Evolutionary conservation across 441 rosid genomes (phyloP), one percentile per base, ranked within the genome.

Genomic region (Adansonia rubrostipa): DNA sequence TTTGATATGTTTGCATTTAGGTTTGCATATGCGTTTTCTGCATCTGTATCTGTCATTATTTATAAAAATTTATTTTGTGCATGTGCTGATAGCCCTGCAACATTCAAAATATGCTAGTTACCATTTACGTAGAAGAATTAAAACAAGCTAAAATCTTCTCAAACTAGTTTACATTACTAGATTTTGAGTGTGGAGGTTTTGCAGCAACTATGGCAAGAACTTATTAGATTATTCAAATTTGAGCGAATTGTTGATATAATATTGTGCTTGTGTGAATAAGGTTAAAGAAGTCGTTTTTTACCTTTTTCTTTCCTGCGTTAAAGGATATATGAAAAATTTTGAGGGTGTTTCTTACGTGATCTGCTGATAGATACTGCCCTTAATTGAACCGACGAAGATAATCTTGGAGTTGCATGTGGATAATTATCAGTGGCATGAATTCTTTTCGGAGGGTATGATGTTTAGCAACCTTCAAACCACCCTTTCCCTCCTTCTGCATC

Each of bases 391-490:
- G 47, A 95, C 99, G 17, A 91, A 88, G 87, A 54, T 84, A 76
- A 95, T 97, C 74, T 83, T 94, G 99, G 76, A 79, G 64, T 76
- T 95, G 89, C 91, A 73, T 65, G 84, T 85, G 47, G 86, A 76
- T 77, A 84, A 89, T 79, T 94, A 93, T 81, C 84, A 89, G 77
- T 93, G 99, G 98, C 98, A 92, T 36, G 97, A 97, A 76, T 89
- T 97, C 86, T 93, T 94, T 82, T 96, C 94, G 9, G 83, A 93
- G 61, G 89, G 98, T 97, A 93, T n/a, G 47, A 77, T 67, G 9
- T 44, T 71, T 77, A 42, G 6, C 9, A 68, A 70, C 36, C 15
- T 76, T 60, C 72, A 40, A 72, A 54, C 64, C 40, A 57, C 36
- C 20, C 11, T 7, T 57, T 57, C 66, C 76, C 53, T 42, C 47